Evolutionary conservation across 1,284 basidiomycete species (phyloP).

Genomic region (Sporisorium sorghi): DNA sequence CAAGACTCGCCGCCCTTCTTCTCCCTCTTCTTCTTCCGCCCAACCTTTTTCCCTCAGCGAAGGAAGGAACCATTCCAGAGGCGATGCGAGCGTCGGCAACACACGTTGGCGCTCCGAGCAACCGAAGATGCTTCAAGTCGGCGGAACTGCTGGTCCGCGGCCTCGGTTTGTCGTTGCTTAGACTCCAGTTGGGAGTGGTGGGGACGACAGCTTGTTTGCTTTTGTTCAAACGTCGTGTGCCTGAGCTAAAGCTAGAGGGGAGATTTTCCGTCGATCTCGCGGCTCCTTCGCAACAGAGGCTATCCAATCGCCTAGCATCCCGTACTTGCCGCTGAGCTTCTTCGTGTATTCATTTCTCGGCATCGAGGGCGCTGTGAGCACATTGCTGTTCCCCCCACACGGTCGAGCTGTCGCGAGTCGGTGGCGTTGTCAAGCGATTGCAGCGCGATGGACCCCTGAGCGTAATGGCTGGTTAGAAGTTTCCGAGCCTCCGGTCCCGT

Average conservation of each 20-base stretch:
- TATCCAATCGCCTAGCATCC: neutral
- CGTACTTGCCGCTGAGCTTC: neutral
- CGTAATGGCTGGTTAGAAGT: neutral
- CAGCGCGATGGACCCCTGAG: neutral
- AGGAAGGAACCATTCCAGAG: neutral
- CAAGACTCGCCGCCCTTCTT: neutral
- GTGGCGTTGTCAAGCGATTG: neutral
- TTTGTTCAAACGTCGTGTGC: neutral
- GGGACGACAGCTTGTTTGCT: conserved; percentile 2
- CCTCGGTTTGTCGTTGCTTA: neutral
- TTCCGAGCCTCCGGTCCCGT: neutral
- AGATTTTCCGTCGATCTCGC: conserved; percentile 7
- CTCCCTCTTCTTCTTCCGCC: neutral
- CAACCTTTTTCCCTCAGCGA: neutral
- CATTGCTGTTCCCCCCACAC: neutral
- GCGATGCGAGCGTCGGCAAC: neutral
- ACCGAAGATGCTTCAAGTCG: conserved; percentile 4
- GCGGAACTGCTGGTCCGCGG: neutral
- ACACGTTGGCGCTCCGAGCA: neutral
- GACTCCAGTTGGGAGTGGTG: neutral
- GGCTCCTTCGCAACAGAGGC: neutral
- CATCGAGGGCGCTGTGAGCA: neutral
- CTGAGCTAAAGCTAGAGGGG: neutral
- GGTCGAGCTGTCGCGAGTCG: neutral
- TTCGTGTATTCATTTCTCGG: conserved; percentile 5